Base-by-base conservation (phyloP, 192 early-diverging fungal species). In the Kickxella alabastrina region DNA sequence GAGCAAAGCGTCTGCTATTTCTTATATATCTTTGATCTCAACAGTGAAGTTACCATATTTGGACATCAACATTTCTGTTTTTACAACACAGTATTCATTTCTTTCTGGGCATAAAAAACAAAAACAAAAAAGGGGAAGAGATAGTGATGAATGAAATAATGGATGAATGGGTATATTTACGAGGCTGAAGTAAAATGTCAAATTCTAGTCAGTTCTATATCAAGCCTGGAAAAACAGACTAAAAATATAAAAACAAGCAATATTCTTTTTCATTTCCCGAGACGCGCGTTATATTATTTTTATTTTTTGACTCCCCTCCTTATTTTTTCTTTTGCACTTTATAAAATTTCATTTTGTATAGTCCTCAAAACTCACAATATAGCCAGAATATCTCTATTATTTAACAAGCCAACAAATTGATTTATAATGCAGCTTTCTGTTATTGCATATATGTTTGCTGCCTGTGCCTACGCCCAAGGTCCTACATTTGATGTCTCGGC, bases 401-500 rank as follows among this genome's bases (percentile, higher is more conserved):
- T n/a, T n/a, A n/a, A n/a, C n/a, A n/a, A n/a, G n/a, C n/a, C n/a
- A n/a, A n/a, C n/a, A n/a, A n/a, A n/a, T n/a, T n/a, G n/a, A n/a
- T n/a, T n/a, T n/a, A 54, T 31, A 57, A 69, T 73, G 69, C 54
- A 65, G 54, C 35, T 65, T 45, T 40, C 59, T 17, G 18, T 61
- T 7, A 28, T 58, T 49, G 69, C 43, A 18, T 59, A 43, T 18
- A 22, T 65, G 35, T 45, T 73, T 37, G 54, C 54, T 3, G 54
- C 49, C 17, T 40, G 58, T 28, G 69, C 43, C 15, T 43, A 61
- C 38, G 58, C 57, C n/a, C 69, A 73, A 45, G 50, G 10, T 19
- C 54, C 44, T 3, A 28, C 10, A 4, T 26, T 28, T 17, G 44
- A 46, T 32, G 27, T 52, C 2, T 46, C 50, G 2, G 37, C 23